Conservation (phyloP, 2,329 filamentous ascomycete genomes). For the Plenodomus biglobosus region DNA sequence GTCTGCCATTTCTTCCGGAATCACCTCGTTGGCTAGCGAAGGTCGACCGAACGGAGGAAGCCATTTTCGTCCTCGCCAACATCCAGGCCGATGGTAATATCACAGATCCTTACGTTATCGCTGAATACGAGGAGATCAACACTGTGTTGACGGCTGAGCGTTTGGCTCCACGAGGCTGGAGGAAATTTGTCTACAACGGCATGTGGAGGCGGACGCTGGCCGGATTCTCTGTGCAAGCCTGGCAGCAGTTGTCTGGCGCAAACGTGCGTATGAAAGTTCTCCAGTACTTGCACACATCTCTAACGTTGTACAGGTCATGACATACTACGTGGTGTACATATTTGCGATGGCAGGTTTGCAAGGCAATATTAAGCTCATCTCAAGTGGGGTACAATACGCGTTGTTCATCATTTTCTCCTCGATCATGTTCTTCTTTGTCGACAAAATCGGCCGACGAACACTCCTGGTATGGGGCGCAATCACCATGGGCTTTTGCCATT, state of each 20-base stretch:
- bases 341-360: conserved; percentile 71
- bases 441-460: conserved; percentile 72
- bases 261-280: conserved; percentile 63
- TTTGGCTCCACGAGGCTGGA: too few species aligned
- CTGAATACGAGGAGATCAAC: conserved; percentile 72
- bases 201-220: too few species aligned
- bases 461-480: conserved; percentile 66
- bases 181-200: too few species aligned
- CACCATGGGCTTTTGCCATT: conserved; percentile 65
- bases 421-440: conserved; percentile 72
- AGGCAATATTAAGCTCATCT: conserved; percentile 61
- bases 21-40: conserved; percentile 51
- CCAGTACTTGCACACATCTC: neutral
- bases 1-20: conserved; percentile 54
- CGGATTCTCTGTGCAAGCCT: conserved; percentile 72
- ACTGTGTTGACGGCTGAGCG: conserved; percentile 70
- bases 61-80: conserved; percentile 45
- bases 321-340: conserved; percentile 60
- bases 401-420: conserved; percentile 81
- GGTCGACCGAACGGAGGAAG: conserved; percentile 51
- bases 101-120: conserved; percentile 64
- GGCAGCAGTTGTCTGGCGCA: conserved; percentile 76
- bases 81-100: conserved; percentile 60
- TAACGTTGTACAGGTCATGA: conserved; percentile 1
- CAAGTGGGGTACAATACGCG: conserved; percentile 71